Percentiles rank a stretch among this genome's conserved stretches.
Evolutionary conservation across 371 early-diverging fungal genomes (phyloP).

Genomic region (Smittium culicis): DNA sequence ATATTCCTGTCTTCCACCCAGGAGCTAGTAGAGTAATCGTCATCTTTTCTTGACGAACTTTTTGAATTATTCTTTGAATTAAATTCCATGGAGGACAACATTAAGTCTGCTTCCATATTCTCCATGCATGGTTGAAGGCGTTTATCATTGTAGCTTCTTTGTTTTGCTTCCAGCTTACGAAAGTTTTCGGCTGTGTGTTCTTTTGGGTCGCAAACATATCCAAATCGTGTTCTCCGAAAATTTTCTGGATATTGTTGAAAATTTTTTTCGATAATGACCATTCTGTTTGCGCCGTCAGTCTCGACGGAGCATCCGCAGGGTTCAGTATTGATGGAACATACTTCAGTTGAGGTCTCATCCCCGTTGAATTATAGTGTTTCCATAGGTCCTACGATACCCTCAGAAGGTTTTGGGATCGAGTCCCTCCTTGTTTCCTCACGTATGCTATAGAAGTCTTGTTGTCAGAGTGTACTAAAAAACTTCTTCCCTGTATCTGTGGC

Average conservation of each 20-base stretch:
- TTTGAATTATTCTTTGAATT: not conserved
- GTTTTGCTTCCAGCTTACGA: not conserved
- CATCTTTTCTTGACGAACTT: not conserved
- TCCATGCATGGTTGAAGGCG: not conserved
- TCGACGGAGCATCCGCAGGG: not conserved
- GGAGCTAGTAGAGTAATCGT: not conserved
- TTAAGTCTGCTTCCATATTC: not conserved
- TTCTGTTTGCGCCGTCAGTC: not conserved
- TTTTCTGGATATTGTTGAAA: not conserved
- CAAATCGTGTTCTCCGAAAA: not conserved
- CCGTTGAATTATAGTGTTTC: not conserved
- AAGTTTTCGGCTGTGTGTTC: not conserved
- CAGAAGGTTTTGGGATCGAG: not conserved
- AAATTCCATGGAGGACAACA: constrained; percentile 4
- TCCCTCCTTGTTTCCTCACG: constrained; percentile 5
- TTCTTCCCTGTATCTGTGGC: not conserved
- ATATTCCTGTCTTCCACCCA: not conserved
- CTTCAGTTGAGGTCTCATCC: not conserved
- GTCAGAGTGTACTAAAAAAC: not conserved
- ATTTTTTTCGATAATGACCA: not conserved
- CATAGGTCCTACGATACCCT: not conserved
- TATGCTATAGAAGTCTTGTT: not conserved
- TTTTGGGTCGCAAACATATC: not conserved
- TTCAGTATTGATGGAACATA: constrained; percentile 2
- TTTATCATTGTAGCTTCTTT: not conserved